Evolutionary conservation across 805 yeast species (phyloP).

Genomic region (Saccharomycopsis selenospora): DNA sequence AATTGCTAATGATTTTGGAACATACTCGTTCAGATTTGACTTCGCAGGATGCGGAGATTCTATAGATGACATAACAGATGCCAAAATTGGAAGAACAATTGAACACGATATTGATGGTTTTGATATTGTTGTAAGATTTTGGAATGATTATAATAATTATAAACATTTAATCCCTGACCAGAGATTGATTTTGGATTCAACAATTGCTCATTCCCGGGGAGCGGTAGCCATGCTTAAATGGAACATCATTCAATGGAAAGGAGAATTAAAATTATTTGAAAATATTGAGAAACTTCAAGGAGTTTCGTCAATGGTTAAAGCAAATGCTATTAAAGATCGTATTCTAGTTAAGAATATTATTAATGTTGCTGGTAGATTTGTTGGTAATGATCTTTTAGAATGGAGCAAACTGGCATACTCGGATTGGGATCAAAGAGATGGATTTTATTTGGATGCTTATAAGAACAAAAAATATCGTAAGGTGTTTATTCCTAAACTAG

Average conservation of each 20-base stretch:
- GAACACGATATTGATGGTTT: slow-evolving; percentile 65
- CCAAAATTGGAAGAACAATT: slow-evolving; percentile 45
- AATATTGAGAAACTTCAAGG: not conserved
- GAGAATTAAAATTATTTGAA: slow-evolving; percentile 12
- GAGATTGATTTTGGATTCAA: slow-evolving; percentile 42
- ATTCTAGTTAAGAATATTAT: slow-evolving; percentile 55
- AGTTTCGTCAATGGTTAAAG: not conserved
- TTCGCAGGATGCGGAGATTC: slow-evolving; percentile 84
- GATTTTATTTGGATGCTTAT: slow-evolving; percentile 35
- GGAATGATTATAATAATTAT: slow-evolving; percentile 18
- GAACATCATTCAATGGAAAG: slow-evolving; percentile 42
- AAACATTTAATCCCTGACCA: slow-evolving; percentile 4
- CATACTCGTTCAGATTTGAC: slow-evolving; percentile 68
- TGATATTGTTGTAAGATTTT: slow-evolving; percentile 36
- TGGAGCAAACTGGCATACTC: slow-evolving; percentile 32
- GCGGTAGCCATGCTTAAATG: slow-evolving; percentile 67
- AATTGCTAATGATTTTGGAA: slow-evolving; percentile 52
- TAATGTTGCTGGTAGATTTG: slow-evolving; percentile 68
- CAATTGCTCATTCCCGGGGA: slow-evolving; percentile 80
- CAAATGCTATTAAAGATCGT: slow-evolving; percentile 25
- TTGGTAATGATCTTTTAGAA: slow-evolving; percentile 39
- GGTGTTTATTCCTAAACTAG: slow-evolving; percentile 40
- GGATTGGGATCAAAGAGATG: slow-evolving; percentile 34
- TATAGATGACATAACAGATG: slow-evolving; percentile 13
- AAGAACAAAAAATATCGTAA: slow-evolving; percentile 43